These are phyloP conservation scores for Cutaneotrichosporon sp. DNA, from an alignment of 1,284 basidiomycete genomes.

Conservation along the genomic window DNA sequence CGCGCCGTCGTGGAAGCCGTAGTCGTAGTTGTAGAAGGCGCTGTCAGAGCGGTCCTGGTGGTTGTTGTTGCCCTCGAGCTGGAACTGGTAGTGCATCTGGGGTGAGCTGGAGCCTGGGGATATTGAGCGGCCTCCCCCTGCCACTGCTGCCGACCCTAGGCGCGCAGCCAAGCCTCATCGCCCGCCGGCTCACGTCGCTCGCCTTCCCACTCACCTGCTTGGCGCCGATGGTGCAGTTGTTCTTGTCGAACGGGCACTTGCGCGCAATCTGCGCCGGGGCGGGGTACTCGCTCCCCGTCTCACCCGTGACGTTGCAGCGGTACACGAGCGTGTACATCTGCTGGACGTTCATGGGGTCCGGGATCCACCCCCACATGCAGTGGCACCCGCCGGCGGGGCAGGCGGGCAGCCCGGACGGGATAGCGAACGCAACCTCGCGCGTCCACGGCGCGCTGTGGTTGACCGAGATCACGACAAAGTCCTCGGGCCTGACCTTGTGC, in stretches of 20 bases:
- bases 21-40: conserved; percentile 12
- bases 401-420: conserved; percentile 66
- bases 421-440: conserved; percentile 61
- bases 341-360: conserved; percentile 24
- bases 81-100: conserved; percentile 6
- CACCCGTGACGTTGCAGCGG: conserved; percentile 11
- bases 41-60: conserved; percentile 1
- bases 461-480: conserved; percentile 70
- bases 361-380: conserved; percentile 72
- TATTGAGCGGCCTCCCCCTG: too few species aligned
- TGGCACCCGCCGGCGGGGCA: conserved; percentile 67
- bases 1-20: conserved; percentile 13
- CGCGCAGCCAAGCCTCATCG: too few species aligned
- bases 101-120: background rate
- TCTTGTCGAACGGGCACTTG: conserved; percentile 16
- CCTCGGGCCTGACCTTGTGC: conserved; percentile 61
- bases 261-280: background rate
- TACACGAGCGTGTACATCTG: conserved; percentile 12
- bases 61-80: conserved; percentile 11
- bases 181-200: too few species aligned
- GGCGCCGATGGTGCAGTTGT: conserved; percentile 16
- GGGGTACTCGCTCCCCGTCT: conserved; percentile 50
- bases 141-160: too few species aligned
- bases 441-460: conserved; percentile 72
- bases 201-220: conserved; percentile 9